These are phyloP conservation scores for Rhodotorula taiwanensis DNA, from an alignment of 768 basidiomycete species.

Conservation along the genomic window DNA sequence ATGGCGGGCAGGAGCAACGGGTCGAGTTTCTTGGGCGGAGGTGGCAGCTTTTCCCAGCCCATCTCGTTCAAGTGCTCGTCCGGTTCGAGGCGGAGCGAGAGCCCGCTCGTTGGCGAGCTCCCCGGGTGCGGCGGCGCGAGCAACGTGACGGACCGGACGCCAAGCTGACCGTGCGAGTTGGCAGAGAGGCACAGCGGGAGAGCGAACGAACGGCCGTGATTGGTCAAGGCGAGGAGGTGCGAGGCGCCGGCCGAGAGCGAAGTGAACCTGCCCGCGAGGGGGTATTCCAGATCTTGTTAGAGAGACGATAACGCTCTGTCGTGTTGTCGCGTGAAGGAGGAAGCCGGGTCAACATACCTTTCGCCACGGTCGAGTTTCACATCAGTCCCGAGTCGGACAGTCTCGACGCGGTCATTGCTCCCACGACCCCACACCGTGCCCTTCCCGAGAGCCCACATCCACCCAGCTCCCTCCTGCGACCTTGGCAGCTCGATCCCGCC, in stretches of 20 bases:
- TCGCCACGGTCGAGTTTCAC: constrained; percentile 59
- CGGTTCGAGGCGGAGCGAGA: constrained; percentile 25
- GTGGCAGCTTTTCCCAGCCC: constrained; percentile 39
- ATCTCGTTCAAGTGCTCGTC: constrained; percentile 27
- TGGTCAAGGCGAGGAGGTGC: constrained; percentile 50
- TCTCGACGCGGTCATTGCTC: constrained; percentile 51
- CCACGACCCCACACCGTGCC: constrained; percentile 53
- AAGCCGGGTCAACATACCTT: constrained; percentile 48
- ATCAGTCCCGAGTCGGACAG: constrained; percentile 54
- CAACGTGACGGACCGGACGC: constrained; percentile 61
- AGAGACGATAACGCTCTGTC: too few species aligned
- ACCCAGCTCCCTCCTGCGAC: constrained; percentile 52
- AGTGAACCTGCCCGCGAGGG: constrained; percentile 57
- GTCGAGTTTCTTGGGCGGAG: constrained; percentile 57
- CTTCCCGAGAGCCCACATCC: constrained; percentile 39
- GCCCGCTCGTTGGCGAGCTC: constrained; percentile 35
- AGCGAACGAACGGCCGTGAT: constrained; percentile 64
- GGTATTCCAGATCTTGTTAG: too few species aligned
- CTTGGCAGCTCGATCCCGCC: background rate
- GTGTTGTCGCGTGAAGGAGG: background rate
- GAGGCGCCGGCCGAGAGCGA: constrained; percentile 67
- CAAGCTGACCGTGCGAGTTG: constrained; percentile 77
- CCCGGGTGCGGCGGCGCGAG: constrained; percentile 17
- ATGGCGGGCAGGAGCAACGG: constrained; percentile 7
- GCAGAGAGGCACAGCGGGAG: constrained; percentile 67